These are phyloP conservation scores for Fragaria iinumae DNA, from an alignment of 306 rosid species.

Conservation along the genomic window DNA sequence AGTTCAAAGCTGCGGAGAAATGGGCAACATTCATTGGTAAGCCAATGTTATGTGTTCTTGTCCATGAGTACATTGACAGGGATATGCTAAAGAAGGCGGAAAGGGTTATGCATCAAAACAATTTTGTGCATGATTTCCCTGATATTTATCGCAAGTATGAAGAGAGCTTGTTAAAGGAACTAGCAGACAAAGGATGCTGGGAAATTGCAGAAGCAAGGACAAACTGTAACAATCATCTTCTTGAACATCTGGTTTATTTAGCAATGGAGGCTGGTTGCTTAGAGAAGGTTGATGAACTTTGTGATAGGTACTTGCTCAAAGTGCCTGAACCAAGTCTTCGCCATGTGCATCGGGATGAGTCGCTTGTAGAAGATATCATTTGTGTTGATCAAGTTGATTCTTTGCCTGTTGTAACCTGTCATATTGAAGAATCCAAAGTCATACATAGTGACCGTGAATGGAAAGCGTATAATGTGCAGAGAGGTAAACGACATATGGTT, in stretches of 20 bases:
- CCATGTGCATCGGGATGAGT: conserved; percentile 60
- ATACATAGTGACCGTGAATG: conserved; percentile 90
- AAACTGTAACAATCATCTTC: conserved; percentile 64
- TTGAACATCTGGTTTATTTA: conserved; percentile 90
- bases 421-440: conserved; percentile 67
- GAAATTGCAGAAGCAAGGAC: conserved; percentile 83
- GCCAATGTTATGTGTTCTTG: conserved; percentile 64
- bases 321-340: conserved; percentile 55
- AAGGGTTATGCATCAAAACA: conserved; percentile 63
- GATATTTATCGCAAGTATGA: conserved; percentile 69
- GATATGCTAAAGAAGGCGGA: conserved; percentile 77
- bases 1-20: conserved; percentile 91
- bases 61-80: conserved; percentile 53
- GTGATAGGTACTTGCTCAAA: conserved; percentile 68
- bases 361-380: conserved; percentile 46
- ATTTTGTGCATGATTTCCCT: conserved; percentile 67
- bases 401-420: conserved; percentile 55
- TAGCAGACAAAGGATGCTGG: conserved; percentile 95
- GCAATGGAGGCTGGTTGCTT: conserved; percentile 95
- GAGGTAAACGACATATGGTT: conserved; percentile 75
- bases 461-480: conserved; percentile 76
- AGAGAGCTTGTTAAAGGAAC: conserved; percentile 73
- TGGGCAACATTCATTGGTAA: conserved; percentile 93
- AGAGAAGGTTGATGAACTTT: conserved; percentile 85
- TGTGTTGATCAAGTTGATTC: conserved; percentile 75